Evolutionary conservation across 1,284 basidiomycete genomes (phyloP).

Genomic region (Ceratobasidium sp.): DNA sequence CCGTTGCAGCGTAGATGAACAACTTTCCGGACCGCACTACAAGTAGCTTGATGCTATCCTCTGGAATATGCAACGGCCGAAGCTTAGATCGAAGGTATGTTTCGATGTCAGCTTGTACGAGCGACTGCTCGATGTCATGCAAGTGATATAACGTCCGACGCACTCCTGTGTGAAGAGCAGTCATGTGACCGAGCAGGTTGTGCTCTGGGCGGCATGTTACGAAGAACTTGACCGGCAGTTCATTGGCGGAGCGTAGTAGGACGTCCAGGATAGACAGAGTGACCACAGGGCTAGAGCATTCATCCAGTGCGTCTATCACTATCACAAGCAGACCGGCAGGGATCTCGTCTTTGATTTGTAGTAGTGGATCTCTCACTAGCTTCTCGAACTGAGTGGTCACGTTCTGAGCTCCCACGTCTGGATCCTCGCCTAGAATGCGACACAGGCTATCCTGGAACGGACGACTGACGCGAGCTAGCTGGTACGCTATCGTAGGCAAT

Average conservation of each 20-base stretch:
- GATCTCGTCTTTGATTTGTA: background rate
- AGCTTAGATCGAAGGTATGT: constrained; percentile 3
- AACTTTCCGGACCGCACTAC: constrained; percentile 4
- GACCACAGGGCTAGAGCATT: background rate
- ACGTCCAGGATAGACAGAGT: background rate
- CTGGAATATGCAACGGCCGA: background rate
- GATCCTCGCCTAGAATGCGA: background rate
- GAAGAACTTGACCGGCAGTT: constrained; percentile 15
- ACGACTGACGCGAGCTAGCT: background rate
- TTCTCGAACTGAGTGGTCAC: background rate
- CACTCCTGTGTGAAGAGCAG: background rate
- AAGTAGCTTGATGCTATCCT: background rate
- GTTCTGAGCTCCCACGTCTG: background rate
- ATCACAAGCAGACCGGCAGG: background rate
- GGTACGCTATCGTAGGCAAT: constrained; percentile 19
- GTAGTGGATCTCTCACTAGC: background rate
- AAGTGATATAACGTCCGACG: background rate
- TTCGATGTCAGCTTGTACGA: constrained; percentile 41
- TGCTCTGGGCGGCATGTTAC: constrained; percentile 25
- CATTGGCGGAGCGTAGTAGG: background rate
- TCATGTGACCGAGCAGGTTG: background rate
- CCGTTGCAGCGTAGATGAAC: constrained; percentile 45
- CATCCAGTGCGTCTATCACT: constrained; percentile 25
- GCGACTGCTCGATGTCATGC: constrained; percentile 23
- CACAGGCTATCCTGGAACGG: background rate